These are phyloP conservation scores for Stemphylium lycopersici DNA, from an alignment of 2,329 filamentous ascomycete species.

Conservation along the genomic window DNA sequence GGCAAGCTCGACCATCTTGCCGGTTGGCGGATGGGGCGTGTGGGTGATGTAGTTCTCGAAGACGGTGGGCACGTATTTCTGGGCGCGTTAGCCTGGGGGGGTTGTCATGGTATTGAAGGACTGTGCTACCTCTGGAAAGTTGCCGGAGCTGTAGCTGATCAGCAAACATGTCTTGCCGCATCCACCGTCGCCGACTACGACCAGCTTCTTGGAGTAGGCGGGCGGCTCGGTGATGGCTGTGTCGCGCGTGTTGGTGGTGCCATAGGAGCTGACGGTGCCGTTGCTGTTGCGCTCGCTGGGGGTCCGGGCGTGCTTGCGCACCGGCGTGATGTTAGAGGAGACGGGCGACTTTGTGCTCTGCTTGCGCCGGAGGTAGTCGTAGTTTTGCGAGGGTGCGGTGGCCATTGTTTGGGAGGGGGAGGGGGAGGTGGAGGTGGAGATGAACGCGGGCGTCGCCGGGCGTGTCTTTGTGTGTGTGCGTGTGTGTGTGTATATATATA, in stretches of 20 bases:
- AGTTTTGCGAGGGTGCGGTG: conserved; percentile 50
- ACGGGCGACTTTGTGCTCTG: conserved; percentile 54
- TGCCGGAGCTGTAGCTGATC: conserved; percentile 98
- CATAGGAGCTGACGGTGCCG: conserved; percentile 85
- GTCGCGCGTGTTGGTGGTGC: conserved; percentile 76
- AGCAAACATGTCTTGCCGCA: conserved; percentile 98
- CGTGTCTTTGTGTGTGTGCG: too few relatives aligned
- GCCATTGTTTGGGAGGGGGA: conserved; percentile 35
- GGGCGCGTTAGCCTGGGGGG: conserved; percentile 17
- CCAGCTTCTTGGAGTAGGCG: conserved; percentile 97
- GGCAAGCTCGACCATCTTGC: conserved; percentile 94
- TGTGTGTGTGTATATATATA: too few relatives aligned
- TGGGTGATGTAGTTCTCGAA: conserved; percentile 99
- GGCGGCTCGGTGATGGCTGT: conserved; percentile 91
- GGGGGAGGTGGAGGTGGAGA: not conserved
- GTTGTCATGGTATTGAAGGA: not conserved
- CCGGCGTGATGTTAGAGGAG: conserved; percentile 38
- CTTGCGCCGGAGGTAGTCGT: conserved; percentile 65
- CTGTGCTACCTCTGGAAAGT: conserved; percentile 86
- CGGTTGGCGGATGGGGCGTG: conserved; percentile 82
- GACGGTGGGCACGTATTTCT: conserved; percentile 99
- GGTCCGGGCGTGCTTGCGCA: conserved; percentile 55
- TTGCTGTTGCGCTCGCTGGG: conserved; percentile 76
- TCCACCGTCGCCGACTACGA: conserved; percentile 96
- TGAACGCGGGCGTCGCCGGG: not conserved